phyloP scores from a whole-genome alignment of 148 eudicot genomes.

The Simmondsia chinensis region DNA sequence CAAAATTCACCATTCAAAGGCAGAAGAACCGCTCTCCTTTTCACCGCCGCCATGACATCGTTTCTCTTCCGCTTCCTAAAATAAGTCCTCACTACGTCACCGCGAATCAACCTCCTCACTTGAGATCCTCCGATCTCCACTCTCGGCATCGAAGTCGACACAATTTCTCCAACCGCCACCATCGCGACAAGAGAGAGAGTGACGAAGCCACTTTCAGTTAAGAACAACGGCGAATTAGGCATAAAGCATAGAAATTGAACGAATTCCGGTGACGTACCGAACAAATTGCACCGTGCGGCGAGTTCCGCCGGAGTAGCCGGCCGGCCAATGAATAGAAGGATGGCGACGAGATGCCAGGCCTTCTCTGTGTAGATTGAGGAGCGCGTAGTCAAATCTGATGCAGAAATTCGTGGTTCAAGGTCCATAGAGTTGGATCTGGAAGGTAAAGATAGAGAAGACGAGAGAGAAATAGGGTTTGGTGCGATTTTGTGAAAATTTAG shows the following conservation, averaged over 20 bases:
- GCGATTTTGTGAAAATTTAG: too few species aligned
- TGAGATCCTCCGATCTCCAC: constrained; percentile 7
- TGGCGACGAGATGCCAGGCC: constrained; percentile 50
- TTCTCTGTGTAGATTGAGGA: constrained; percentile 17
- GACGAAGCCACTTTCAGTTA: constrained; percentile 20
- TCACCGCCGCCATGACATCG: constrained; percentile 12
- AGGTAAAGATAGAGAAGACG: background rate
- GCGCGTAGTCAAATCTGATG: constrained; percentile 9
- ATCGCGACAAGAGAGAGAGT: constrained; percentile 24
- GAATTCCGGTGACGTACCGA: constrained; percentile 24
- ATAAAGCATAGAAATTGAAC: constrained; percentile 42
- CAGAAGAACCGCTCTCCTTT: constrained; percentile 16
- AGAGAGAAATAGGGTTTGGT: background rate
- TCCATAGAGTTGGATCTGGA: constrained; percentile 16
- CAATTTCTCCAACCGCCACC: constrained; percentile 16
- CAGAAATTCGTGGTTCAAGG: background rate
- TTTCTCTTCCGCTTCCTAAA: constrained; percentile 40
- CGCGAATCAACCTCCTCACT: constrained; percentile 9
- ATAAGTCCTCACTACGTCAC: constrained; percentile 24
- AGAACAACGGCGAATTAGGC: constrained; percentile 49
- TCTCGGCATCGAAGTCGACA: constrained; percentile 22
- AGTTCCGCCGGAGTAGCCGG: constrained; percentile 42
- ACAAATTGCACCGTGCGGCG: constrained; percentile 28
- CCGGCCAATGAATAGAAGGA: constrained; percentile 29
- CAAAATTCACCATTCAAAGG: constrained; percentile 20